phyloP scores from a whole-genome alignment of 495 filamentous ascomycete species.

The Aspergillus biplanus region DNA sequence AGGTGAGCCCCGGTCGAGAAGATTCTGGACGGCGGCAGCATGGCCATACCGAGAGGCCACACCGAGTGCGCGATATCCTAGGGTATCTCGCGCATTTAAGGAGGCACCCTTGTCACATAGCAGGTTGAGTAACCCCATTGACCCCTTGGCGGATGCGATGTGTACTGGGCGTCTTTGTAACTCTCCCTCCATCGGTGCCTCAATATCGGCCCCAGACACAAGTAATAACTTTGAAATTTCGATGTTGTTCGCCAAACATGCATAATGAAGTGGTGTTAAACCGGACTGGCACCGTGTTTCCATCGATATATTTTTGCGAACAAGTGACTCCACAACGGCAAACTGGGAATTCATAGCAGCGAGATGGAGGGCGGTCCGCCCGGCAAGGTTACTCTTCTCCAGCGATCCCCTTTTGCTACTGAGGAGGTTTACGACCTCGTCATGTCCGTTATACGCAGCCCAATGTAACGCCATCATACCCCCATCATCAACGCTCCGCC shows the following conservation, averaged over 20 bases:
- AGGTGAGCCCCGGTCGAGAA: conserved; percentile 44
- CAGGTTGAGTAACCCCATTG: conserved; percentile 37
- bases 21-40: conserved; percentile 37
- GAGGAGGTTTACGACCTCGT: conserved; percentile 42
- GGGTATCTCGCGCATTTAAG: conserved; percentile 41
- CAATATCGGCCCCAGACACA: conserved; percentile 41
- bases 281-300: conserved; percentile 35
- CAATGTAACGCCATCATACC: conserved; percentile 52
- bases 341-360: conserved; percentile 45
- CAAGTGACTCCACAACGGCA: conserved; percentile 42
- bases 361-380: conserved; percentile 47
- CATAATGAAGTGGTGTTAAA: conserved; percentile 49
- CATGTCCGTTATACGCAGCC: conserved; percentile 49
- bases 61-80: conserved; percentile 44
- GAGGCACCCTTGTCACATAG: conserved; percentile 43
- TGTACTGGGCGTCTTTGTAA: conserved; percentile 43
- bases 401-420: conserved; percentile 35
- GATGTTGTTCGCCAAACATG: conserved; percentile 38
- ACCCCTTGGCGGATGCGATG: conserved; percentile 37
- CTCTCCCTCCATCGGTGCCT: conserved; percentile 36
- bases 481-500: conserved; percentile 35
- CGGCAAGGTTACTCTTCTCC: conserved; percentile 32
- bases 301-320: conserved; percentile 34
- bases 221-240: conserved; percentile 46
- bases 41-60: conserved; percentile 42